A percentile compares a stretch with the other conserved stretches of the same genome.
phyloP scores from a whole-genome alignment of 176 grass and related monocot genomes.

The Oryza longistaminata region DNA sequence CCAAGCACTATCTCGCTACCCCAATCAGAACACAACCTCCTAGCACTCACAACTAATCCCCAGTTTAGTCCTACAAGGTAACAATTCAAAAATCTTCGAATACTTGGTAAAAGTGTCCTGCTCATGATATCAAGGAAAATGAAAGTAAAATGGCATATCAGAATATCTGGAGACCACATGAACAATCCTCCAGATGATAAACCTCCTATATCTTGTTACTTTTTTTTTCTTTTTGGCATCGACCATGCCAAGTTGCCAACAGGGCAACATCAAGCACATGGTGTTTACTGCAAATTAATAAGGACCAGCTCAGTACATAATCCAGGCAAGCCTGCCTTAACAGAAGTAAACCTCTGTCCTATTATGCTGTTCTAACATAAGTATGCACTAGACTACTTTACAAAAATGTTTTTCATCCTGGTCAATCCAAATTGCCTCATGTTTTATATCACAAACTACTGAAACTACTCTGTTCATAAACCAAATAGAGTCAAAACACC shows the following conservation, averaged over 20 bases:
- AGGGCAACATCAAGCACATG: background rate
- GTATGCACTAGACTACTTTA: background rate
- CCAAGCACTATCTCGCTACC: background rate
- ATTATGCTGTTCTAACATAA: background rate
- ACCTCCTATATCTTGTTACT: background rate
- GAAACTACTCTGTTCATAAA: background rate
- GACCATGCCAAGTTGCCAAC: slow-evolving; percentile 32
- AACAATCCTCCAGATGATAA: background rate
- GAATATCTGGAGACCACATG: slow-evolving; percentile 3
- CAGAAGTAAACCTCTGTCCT: background rate
- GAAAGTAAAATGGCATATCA: background rate
- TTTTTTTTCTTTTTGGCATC: background rate
- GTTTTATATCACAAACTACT: background rate
- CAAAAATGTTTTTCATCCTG: background rate
- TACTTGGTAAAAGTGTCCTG: background rate
- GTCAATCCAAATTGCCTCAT: background rate
- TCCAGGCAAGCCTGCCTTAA: slow-evolving; percentile 8
- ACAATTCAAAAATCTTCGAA: background rate
- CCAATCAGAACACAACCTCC: background rate
- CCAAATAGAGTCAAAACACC: background rate
- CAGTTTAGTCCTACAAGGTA: background rate
- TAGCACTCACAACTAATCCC: background rate
- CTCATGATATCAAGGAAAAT: background rate
- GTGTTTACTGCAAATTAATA: background rate
- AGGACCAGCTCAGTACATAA: slow-evolving; percentile 5